Percentiles rank a stretch among this genome's conserved stretches.
Conservation (phyloP, 805 yeast species). For the Spathaspora girioi region DNA sequence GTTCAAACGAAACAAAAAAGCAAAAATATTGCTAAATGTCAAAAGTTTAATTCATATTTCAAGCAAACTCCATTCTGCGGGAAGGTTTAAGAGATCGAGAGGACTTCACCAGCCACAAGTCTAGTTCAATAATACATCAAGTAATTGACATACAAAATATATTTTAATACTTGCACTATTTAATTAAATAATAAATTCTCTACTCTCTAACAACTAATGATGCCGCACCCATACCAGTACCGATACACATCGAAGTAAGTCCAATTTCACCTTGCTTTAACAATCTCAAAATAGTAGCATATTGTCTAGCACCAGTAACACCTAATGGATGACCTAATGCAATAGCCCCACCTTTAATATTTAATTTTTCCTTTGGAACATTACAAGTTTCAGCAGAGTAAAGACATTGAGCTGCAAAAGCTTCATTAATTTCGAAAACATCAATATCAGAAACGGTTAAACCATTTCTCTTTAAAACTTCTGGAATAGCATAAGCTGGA, state of each 20-base stretch:
- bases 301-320: slow-evolving; percentile 77
- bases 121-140: not conserved
- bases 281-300: slow-evolving; percentile 83
- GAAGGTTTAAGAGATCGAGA: not conserved
- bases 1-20: too few species aligned
- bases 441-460: slow-evolving; percentile 62
- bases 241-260: slow-evolving; percentile 93
- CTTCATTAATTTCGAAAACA: slow-evolving; percentile 89
- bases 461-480: slow-evolving; percentile 60
- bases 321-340: slow-evolving; percentile 89
- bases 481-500: slow-evolving; percentile 94
- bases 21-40: not conserved
- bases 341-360: slow-evolving; percentile 95
- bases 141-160: not conserved
- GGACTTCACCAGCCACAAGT: not conserved
- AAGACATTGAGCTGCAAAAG: slow-evolving; percentile 92
- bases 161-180: too few species aligned
- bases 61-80: not conserved
- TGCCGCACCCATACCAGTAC: slow-evolving; percentile 99
- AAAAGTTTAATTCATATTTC: not conserved
- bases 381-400: slow-evolving; percentile 65
- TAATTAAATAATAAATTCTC: slow-evolving; percentile 4
- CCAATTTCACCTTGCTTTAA: slow-evolving; percentile 79
- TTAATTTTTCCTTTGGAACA: slow-evolving; percentile 59
- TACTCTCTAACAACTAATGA: slow-evolving; percentile 79